Evolutionary conservation across 139 green algal genomes (phyloP), one percentile per base, ranked within the genome.

Genomic region (Chlamydomonas incerta): DNA sequence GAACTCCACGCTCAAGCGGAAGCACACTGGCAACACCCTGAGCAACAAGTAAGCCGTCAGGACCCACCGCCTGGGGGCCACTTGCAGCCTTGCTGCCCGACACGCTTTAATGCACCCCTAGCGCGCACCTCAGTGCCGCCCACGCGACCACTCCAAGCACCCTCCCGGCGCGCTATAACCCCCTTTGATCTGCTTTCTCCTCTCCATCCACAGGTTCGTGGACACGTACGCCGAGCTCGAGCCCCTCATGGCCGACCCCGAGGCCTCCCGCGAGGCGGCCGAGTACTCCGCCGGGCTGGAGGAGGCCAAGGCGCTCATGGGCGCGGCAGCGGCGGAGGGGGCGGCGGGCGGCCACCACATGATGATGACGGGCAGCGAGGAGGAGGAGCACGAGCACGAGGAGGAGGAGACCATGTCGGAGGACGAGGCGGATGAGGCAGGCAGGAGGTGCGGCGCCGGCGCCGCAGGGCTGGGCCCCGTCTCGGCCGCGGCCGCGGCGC

Each of bases 1-100:
- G 86, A 89, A 89, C 69, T 82, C 83, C 24, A 88, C 83, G 34
- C 73, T 88, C 20, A 86, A 79, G 55, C 80, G 80, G 24, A 86
- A 86, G 55, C 68, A 86, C 80, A 79, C 67, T 8, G 67, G 68
- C 3, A 69, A 69, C 33, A 72, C 68, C 0, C 80, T 86, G 1
- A 72, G 72, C 34, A 86, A 86, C 80, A 79, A 21, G 80, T 86
- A 26, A 11, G 74, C 10, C 26, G 21, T 52, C 26, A n/a, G n/a
- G n/a, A n/a, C n/a, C n/a, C n/a, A n/a, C n/a, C n/a, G n/a, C n/a
- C n/a, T n/a, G n/a, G n/a, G n/a, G n/a, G n/a, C n/a, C n/a, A n/a
- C n/a, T n/a, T n/a, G n/a, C n/a, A n/a, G n/a, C n/a, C n/a, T n/a
- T n/a, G n/a, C n/a, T n/a, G n/a, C n/a, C n/a, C n/a, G n/a, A n/a